A percentile compares a stretch with the other conserved stretches of the same genome.
Evolutionary conservation across 192 early-diverging fungal genomes (phyloP).

Genomic region (Gorgonomyces haynaldii): DNA sequence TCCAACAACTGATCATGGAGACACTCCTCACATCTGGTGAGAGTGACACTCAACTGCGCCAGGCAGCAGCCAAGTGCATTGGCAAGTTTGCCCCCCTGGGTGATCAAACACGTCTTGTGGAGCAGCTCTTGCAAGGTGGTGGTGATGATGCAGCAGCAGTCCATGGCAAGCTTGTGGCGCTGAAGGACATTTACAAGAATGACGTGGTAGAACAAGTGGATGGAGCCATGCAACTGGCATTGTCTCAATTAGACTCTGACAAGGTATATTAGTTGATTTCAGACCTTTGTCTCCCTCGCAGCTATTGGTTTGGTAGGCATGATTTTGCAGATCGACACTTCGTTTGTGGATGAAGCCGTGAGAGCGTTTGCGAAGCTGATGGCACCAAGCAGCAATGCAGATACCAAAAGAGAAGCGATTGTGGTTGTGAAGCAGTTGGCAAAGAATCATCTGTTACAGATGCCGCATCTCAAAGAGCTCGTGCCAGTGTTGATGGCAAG

Average conservation of each 20-base stretch:
- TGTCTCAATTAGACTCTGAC: no score
- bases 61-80: conserved; percentile 46
- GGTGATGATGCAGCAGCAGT: no score
- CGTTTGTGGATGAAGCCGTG: no score
- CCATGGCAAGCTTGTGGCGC: conserved; percentile 31
- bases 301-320: no score
- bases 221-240: no score
- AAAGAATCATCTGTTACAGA: conserved; percentile 20
- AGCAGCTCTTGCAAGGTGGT: conserved; percentile 1
- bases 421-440: conserved; percentile 32
- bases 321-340: no score
- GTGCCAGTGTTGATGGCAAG: conserved; percentile 57
- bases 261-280: conserved; percentile 10
- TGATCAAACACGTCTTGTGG: neutral
- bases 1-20: conserved; percentile 48
- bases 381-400: neutral
- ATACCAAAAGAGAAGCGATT: conserved; percentile 28
- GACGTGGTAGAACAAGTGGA: no score
- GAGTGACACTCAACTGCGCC: conserved; percentile 29
- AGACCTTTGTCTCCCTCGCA: no score
- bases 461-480: conserved; percentile 37
- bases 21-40: conserved; percentile 41
- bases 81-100: conserved; percentile 34
- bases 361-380: neutral
- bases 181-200: conserved; percentile 35